These are phyloP conservation scores for Tylopilus microsporus DNA, from an alignment of 1,284 basidiomycete species.

Conservation along the genomic window DNA sequence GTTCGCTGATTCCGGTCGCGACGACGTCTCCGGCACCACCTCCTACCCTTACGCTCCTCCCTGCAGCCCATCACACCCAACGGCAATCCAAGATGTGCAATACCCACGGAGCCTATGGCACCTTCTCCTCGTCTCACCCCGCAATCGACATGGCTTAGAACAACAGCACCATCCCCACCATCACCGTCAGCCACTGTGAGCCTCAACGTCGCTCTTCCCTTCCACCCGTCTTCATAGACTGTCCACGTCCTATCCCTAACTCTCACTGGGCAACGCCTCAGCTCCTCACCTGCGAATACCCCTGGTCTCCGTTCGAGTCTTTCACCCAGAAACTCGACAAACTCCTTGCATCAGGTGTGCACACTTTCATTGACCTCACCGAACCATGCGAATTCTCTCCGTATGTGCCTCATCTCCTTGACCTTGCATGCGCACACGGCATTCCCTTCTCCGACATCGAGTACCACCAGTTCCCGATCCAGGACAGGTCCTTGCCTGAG, in stretches of 20 bases:
- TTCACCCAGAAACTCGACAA: conserved; percentile 60
- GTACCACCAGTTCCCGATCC: conserved; percentile 73
- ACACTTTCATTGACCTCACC: conserved; percentile 75
- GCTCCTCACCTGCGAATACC: conserved; percentile 74
- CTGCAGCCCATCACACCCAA: too few species aligned
- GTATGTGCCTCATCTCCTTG: conserved; percentile 53
- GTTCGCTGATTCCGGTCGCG: too few species aligned
- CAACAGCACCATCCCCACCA: conserved; percentile 5
- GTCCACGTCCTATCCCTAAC: conserved; percentile 64
- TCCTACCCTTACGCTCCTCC: too few species aligned
- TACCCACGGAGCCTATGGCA: too few species aligned
- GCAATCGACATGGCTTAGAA: conserved; percentile 16
- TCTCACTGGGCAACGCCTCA: conserved; percentile 73
- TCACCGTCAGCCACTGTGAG: conserved; percentile 8
- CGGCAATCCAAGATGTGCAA: too few species aligned
- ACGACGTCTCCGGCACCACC: too few species aligned
- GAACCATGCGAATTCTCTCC: conserved; percentile 65
- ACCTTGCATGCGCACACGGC: conserved; percentile 49
- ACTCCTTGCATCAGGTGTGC: conserved; percentile 62
- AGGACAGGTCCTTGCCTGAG: conserved; percentile 59
- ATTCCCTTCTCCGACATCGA: conserved; percentile 52
- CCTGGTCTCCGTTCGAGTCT: conserved; percentile 53
- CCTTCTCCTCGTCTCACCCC: not conserved
- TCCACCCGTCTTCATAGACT: conserved; percentile 13
- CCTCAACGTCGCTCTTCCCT: conserved; percentile 23